phyloP scores from a whole-genome alignment of 495 filamentous ascomycete species.

The Xylona heveae region DNA sequence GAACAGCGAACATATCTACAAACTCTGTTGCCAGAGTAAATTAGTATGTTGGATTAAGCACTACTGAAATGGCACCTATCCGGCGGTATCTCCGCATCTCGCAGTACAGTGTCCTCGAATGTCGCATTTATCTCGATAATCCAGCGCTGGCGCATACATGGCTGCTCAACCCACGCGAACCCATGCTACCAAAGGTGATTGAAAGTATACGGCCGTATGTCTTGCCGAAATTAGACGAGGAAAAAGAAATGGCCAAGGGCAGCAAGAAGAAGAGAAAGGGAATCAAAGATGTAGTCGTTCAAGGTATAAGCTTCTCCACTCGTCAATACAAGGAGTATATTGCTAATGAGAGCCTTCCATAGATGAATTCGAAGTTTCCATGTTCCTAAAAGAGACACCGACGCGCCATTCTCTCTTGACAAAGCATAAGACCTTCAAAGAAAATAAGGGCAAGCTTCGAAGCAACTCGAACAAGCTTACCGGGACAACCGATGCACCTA shows the following conservation, averaged over 20 bases:
- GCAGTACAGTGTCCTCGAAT: constrained; percentile 81
- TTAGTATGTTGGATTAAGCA: no score
- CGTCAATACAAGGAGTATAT: background rate
- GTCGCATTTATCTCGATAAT: constrained; percentile 84
- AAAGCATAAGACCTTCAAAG: constrained; percentile 51
- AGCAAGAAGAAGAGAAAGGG: constrained; percentile 41
- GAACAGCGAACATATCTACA: no score
- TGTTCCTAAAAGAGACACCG: constrained; percentile 75
- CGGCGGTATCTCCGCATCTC: constrained; percentile 68
- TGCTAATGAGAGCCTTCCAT: constrained; percentile 2
- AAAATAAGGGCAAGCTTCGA: constrained; percentile 24
- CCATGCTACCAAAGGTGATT: constrained; percentile 62
- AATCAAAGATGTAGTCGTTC: constrained; percentile 68
- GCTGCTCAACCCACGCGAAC: constrained; percentile 53
- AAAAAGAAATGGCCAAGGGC: constrained; percentile 43
- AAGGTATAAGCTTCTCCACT: constrained; percentile 31
- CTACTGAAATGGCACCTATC: constrained; percentile 46
- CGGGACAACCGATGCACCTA: constrained; percentile 23
- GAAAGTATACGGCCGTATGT: constrained; percentile 65
- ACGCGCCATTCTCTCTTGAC: constrained; percentile 77
- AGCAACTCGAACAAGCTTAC: constrained; percentile 37
- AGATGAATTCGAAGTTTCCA: constrained; percentile 90
- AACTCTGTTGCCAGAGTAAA: no score
- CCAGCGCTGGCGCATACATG: constrained; percentile 59
- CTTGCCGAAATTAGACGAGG: constrained; percentile 74